Evolutionary conservation across 73 alveolate genomes (phyloP), one percentile per base, ranked within the genome.

Genomic region (Blepharisma stoltei): DNA sequence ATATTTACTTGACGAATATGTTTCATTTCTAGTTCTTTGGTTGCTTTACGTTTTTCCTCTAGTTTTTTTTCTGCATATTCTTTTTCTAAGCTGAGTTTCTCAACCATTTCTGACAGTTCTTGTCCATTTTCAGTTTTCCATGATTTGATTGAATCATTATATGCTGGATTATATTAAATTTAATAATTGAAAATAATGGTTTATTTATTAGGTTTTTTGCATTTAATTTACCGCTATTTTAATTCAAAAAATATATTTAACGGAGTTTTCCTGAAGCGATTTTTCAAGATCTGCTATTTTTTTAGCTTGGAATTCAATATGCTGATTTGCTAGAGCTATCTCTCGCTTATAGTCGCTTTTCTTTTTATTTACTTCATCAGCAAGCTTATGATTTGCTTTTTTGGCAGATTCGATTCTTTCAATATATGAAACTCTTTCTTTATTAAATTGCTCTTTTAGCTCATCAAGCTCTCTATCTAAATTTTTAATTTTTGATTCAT

Each of bases 401-500:
- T 69, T 69, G 1, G 65, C 67, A 11, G 55, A n/a, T 43, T 69
- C 55, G 25, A 69, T 7, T 69, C 65, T 69, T 69, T 69, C 79
- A 46, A 69, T 38, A 43, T 14, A 25, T n/a, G n/a, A 43, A 14
- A 11, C 65, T 38, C 65, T 18, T 44, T 69, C 79, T 52, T 85
- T 85, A 38, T 93, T 96, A 67, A 89, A 90, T 79, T 93, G 88
- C 79, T 90, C 87, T 80, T 93, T 97, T 7, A 95, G 85, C 86
- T 93, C 95, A 54, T 88, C 77, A 83, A 94, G 90, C 80, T 92
- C 93, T 9, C 92, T 94, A 82, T 95, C 97, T 98, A 97, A 90
- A 21, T 89, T 84, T 50, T 93, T 94, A 21, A 82, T 70, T 37
- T 80, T 78, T 71, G 84, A 76, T 81, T 90, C 93, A 38, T 80